Conservation (phyloP, 2,329 filamentous ascomycete genomes). For the Stagonosporopsis cucurbitacearum region DNA sequence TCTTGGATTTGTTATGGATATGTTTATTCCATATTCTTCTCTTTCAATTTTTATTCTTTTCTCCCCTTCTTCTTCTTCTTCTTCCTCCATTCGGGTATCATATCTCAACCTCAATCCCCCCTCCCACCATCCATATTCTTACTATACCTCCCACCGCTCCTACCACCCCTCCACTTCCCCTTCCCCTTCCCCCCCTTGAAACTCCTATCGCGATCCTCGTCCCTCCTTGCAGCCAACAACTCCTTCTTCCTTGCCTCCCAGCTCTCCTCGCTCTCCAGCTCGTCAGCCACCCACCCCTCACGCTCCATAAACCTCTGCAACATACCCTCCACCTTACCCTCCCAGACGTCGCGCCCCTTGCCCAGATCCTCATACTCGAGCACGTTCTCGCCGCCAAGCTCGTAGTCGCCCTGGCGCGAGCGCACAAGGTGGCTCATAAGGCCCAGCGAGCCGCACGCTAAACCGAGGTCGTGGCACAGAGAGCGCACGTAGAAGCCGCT, state of each 20-base stretch:
- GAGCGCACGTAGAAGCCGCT: constrained; percentile 97
- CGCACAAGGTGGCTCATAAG: constrained; percentile 87
- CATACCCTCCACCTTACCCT: constrained; percentile 70
- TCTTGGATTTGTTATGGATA: neutral
- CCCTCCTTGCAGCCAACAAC: constrained; percentile 35
- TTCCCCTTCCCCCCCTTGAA: constrained; percentile 23
- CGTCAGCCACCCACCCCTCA: constrained; percentile 44
- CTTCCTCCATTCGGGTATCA: neutral
- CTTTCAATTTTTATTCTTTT: neutral
- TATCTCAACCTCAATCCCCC: constrained; percentile 8
- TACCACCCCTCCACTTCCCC: constrained; percentile 17
- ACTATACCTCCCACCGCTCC: constrained; percentile 20
- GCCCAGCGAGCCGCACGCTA: constrained; percentile 79
- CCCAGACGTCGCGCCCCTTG: constrained; percentile 82
- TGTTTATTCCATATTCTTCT: neutral
- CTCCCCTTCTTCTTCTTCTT: neutral
- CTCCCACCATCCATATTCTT: constrained; percentile 25
- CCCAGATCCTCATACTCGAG: constrained; percentile 79
- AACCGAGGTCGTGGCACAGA: constrained; percentile 88
- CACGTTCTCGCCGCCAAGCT: constrained; percentile 70
- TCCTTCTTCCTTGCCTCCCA: constrained; percentile 53
- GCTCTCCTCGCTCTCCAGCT: constrained; percentile 37
- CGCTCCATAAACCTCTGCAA: constrained; percentile 60
- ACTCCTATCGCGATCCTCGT: constrained; percentile 29
- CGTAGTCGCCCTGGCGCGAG: constrained; percentile 81